Evolutionary conservation across 1,284 basidiomycete species (phyloP), one percentile per base, ranked within the genome.

Genomic region (Athelia sp.): DNA sequence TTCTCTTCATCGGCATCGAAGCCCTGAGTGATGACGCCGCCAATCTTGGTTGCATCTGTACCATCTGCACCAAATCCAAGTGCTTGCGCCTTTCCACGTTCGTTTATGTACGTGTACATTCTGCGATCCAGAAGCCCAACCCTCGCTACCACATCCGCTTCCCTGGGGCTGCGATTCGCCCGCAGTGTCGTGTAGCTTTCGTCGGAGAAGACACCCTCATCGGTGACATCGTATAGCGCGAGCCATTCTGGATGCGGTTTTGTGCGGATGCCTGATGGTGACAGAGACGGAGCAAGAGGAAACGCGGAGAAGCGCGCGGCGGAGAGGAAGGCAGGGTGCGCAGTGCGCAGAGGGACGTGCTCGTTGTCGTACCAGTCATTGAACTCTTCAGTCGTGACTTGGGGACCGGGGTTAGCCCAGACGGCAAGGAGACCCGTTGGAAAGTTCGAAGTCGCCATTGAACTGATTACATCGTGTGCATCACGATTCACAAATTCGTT

Each of bases 281-380:
- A 72, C 6, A 4, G 26, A 29, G 26, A 13, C 4, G 26, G 26
- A 29, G 26, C 4, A 13, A 13, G 26, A 4, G 4, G 4, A 4
- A 29, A 13, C 26, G 26, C 6, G 3, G 63, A 61, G 61, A 74
- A 78, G 26, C 82, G 72, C 10, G 76, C 73, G 15, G 76, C 79
- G 17, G 71, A 74, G 26, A 71, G 68, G 65, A 84, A 81, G 2
- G 73, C 70, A 15, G 71, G 66, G 17, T 80, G 68, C 50, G 76
- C 70, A 50, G 81, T 66, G 22, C 81, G 77, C 2, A 81, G 67
- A 1, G 81, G 81, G 35, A 83, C 73, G 58, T 83, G 81, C 62
- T 83, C 81, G 56, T 79, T 78, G 58, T 83, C 71, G 64, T 82
- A 83, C 82, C 82, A 84, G 57, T 81, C 78, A 55, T 76, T 73